Percentiles rank a stretch among this genome's conserved stretches.
Evolutionary conservation across 1,284 basidiomycete species (phyloP).

Genomic region (Apiotrichum sp.): DNA sequence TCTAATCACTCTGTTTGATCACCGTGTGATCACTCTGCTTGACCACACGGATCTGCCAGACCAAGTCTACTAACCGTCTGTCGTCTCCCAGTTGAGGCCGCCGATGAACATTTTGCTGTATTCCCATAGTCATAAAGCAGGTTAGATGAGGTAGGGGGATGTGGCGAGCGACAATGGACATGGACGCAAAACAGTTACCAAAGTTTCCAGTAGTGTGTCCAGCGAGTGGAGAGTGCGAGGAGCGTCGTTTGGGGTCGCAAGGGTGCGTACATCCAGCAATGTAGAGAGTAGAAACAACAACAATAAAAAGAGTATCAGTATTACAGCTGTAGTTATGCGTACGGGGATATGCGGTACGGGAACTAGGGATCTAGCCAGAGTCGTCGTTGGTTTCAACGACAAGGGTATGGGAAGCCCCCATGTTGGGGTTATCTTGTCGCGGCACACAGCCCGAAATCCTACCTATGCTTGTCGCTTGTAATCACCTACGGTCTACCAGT

Average conservation of each 20-base stretch:
- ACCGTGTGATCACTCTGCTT: neutral
- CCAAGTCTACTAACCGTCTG: conserved; percentile 60
- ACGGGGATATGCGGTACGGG: neutral
- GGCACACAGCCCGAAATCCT: neutral
- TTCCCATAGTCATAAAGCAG: neutral
- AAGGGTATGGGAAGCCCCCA: too few species aligned
- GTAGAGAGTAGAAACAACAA: conserved; percentile 4
- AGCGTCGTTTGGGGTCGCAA: neutral
- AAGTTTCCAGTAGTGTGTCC: too few species aligned
- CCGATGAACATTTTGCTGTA: conserved; percentile 96
- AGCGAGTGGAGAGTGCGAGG: neutral
- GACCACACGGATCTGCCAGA: neutral
- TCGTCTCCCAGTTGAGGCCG: conserved; percentile 94
- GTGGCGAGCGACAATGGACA: too few species aligned
- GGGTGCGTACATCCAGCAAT: conserved; percentile 7
- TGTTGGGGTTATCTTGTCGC: too few species aligned
- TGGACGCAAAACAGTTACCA: too few species aligned
- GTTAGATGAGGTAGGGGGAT: too few species aligned
- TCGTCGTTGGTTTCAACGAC: too few species aligned
- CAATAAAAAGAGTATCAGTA: conserved; percentile 2
- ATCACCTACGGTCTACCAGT: neutral
- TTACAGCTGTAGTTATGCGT: conserved; percentile 3
- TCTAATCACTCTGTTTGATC: too few species aligned
- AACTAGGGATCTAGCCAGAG: neutral
- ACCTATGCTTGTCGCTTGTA: neutral